Base-by-base conservation (phyloP, 2,329 filamentous ascomycete genomes). In the Harringtonia aguacate region DNA sequence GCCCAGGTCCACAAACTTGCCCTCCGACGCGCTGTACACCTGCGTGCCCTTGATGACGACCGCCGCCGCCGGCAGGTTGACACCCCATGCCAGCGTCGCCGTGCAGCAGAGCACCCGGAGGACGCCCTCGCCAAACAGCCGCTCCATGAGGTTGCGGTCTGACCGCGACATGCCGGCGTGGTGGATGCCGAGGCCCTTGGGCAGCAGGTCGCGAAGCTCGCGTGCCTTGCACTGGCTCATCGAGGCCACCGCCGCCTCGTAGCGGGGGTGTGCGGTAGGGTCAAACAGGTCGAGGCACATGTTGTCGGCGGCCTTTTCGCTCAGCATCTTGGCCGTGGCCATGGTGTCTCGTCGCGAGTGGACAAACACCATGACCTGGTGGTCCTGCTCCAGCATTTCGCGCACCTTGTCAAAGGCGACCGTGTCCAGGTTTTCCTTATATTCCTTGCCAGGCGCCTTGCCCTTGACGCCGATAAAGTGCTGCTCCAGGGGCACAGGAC, bases 311-410 rank as follows among this genome's bases (percentile, higher is more conserved):
- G 92, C 92, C 68, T 92, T 88, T 53, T 95, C 82, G 49, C 85
- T 80, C 22, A 98, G 68, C 68, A 83, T 86, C 52, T 85, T 83
- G 37, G 92, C 89, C 2, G 90, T 94, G 49, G 84, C 76, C 52
- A 94, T 79, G 0, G 94, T 98, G 54, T 99, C 94, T 58, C 94
- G 89, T 22, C 92, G 77, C 1, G 90, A 95, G 61, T 98, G 94
- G 12, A 98, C 94, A 61, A 99, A 98, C 0, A 99, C 90, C 94
- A 99, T 98, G 52, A 98, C 77, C 61, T 98, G 92, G 56, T 99
- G 92, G n/a, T 86, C 89, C 46, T 73, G 70, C 57, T 88, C 79
- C 4, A 98, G 71, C 89, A 98, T 95, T 42, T 92, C 84, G 53
- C 81, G 83, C 38, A 95, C 88, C 59, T 99, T 99, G 52, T 97